These are phyloP conservation scores for Serendipita sp. DNA, from an alignment of 768 basidiomycete species.

Conservation along the genomic window DNA sequence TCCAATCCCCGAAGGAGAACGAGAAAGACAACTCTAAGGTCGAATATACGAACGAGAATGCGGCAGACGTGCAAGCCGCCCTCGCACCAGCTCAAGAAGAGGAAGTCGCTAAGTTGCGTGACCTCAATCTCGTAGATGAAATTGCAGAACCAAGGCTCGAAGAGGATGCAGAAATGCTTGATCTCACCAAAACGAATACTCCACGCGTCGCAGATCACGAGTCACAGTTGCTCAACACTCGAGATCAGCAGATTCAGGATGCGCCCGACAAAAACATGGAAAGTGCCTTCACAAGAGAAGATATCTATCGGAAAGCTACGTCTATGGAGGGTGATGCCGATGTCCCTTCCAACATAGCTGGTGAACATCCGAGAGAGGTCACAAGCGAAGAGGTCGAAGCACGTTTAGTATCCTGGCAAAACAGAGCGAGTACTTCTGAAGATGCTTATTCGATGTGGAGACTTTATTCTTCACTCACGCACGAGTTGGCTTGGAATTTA, in stretches of 20 bases:
- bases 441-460: constrained; percentile 75
- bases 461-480: constrained; percentile 76
- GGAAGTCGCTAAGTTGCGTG: constrained; percentile 62
- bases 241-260: not conserved
- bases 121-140: constrained; percentile 59
- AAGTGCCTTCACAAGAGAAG: not conserved
- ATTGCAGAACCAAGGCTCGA: constrained; percentile 11
- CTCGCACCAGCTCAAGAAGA: constrained; percentile 78
- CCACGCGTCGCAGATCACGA: not conserved
- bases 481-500: constrained; percentile 76
- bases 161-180: constrained; percentile 11
- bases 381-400: constrained; percentile 26
- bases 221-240: not conserved
- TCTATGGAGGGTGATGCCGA: not conserved
- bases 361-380: not conserved
- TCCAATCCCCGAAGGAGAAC: not conserved
- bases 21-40: not conserved
- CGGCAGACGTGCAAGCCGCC: constrained; percentile 66
- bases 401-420: constrained; percentile 45
- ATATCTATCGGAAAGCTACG: not conserved
- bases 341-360: not conserved
- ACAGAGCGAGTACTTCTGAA: constrained; percentile 36
- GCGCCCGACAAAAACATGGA: not conserved
- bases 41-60: constrained; percentile 31
- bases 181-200: constrained; percentile 7